Evolutionary conservation across 352 stramenopile species (phyloP), one percentile per base, ranked within the genome.

Genomic region (Pythium periplocum): DNA sequence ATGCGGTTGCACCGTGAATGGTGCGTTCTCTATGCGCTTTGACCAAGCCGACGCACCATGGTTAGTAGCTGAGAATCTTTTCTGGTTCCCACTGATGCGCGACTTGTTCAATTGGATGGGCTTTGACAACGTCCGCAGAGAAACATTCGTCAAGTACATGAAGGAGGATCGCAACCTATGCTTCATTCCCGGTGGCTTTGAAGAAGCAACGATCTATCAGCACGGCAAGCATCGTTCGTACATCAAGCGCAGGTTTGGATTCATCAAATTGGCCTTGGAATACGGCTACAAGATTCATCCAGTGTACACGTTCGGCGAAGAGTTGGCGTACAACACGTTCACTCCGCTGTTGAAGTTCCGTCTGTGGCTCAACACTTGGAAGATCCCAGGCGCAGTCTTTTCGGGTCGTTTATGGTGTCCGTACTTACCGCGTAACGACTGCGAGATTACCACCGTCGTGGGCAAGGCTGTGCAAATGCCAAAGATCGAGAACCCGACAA

Each of bases 241-340:
- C 55, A 68, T 98, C 48, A 89, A 96, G 52, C 82, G 86, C 34
- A 77, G 95, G 10, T 90, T 88, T 42, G 95, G 95, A 2, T 98
- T 98, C 66, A 86, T 98, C 61, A 96, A 97, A 53, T 66, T 98
- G 35, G 90, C 79, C 36, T 70, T 98, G 7, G 78, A 97, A 68
- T 69, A 92, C 62, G 92, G 93, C 42, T 96, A 96, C 69, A 83
- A 86, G 32, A 66, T 97, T 33, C 70, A 88, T 44, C 90, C 91
- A 2, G 84, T 82, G 3, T 98, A 98, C 67, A 95, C 80, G 9
- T 98, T 98, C 66, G 93, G 90, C 4, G 93, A 98, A 66, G 81
- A 88, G 54, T 63, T 84, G 47, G 84, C 86, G 10, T 98, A 90
- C 59, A 70, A 83, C 47, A 84, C 95, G 42, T 73, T 97, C 33